Evolutionary conservation across 495 filamentous ascomycete species (phyloP).

Genomic region (Aspergillus indologenus): DNA sequence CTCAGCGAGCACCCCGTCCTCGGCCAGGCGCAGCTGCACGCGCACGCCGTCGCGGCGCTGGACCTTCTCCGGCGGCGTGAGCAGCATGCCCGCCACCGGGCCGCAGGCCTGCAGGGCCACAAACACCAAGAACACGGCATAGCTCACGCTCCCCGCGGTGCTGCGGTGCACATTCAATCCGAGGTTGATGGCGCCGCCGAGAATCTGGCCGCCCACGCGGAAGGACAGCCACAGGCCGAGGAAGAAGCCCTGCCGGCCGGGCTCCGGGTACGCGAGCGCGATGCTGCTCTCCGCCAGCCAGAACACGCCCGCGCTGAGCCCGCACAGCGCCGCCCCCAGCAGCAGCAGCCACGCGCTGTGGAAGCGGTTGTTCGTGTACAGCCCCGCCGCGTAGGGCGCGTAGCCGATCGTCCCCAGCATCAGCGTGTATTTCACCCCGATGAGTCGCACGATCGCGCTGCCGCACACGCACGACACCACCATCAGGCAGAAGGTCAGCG

Average conservation of each 20-base stretch:
- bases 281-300: conserved; percentile 68
- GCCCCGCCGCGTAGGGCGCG: conserved; percentile 60
- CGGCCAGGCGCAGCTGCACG: conserved; percentile 47
- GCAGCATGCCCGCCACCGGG: conserved; percentile 51
- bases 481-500: conserved; percentile 65
- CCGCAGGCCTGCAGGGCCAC: conserved; percentile 59
- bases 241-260: conserved; percentile 56
- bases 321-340: conserved; percentile 62
- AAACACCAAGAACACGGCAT: conserved; percentile 58
- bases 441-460: conserved; percentile 51
- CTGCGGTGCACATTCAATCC: conserved; percentile 54
- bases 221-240: conserved; percentile 63
- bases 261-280: conserved; percentile 62
- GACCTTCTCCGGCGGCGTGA: conserved; percentile 52
- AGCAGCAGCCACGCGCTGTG: conserved; percentile 60
- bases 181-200: conserved; percentile 63
- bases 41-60: conserved; percentile 54
- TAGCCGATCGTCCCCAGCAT: conserved; percentile 66
- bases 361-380: conserved; percentile 67
- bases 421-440: conserved; percentile 63
- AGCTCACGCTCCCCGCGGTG: conserved; percentile 57
- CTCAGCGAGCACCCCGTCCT: conserved; percentile 45
- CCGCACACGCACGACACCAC: conserved; percentile 58
- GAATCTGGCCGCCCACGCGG: conserved; percentile 58
- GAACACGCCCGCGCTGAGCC: conserved; percentile 62